Evolutionary conservation across 371 early-diverging fungal species (phyloP), one percentile per base, ranked within the genome.

Genomic region (Rhizopus arrhizus): DNA sequence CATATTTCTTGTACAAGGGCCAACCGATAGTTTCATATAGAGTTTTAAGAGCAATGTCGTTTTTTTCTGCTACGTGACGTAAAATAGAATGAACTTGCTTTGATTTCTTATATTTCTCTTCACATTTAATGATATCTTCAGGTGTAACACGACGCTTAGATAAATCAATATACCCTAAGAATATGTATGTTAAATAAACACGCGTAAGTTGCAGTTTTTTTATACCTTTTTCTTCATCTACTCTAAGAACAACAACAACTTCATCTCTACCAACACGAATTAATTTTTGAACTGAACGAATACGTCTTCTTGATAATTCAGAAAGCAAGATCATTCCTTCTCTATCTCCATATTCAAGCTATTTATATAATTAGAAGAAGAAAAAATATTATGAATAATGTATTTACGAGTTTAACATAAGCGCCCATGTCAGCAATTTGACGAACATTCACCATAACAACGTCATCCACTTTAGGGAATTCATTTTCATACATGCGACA

Each of bases 371-470:
- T 22, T 22, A 22, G 22, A 2, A 22, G 2, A 22, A 22, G n/a
- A 22, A 22, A 22, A 22, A 22, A 22, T 59, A 41, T 28, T 16
- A 43, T 48, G n/a, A 41, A 35, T 32, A 12, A 28, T 33, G 11
- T 29, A 15, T 48, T 16, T 71, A 95, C 87, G 59, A 99, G 86
- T 71, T 93, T 89, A 47, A 99, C 96, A 75, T 97, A 96, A 53
- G 99, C 98, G 43, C 99, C 99, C 87, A 98, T 93, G 68, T 98
- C 98, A 50, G 94, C 95, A 74, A 99, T 96, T 72, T 95, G 93
- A 57, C 92, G 89, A 60, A 98, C 97, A 72, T 93, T 98, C 66
- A 96, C 99, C 91, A 99, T 96, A 60, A 99, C 99, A 57, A 98
- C 87, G 66, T 98, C 95, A 61, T 99, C 99, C 56, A 95, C 95